Base-by-base conservation (phyloP, 345 rosid species). In the Adansonia digitata region DNA sequence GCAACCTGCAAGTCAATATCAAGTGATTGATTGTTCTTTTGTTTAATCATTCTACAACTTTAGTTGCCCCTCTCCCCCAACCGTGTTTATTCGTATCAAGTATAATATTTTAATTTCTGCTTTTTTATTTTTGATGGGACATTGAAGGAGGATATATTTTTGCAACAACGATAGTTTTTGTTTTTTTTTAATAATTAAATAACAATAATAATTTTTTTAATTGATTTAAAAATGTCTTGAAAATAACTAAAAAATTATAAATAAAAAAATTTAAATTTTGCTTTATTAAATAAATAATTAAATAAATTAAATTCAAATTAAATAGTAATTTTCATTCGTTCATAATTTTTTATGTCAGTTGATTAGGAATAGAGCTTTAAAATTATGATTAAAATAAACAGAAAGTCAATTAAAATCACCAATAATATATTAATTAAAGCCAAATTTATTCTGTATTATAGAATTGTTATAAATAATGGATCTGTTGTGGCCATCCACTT, bases 311-410 rank as follows among this genome's bases (percentile, higher is more conserved):
- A n/a, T n/a, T n/a, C n/a, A n/a, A n/a, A n/a, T n/a, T n/a, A n/a
- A n/a, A n/a, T n/a, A n/a, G n/a, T n/a, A n/a, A n/a, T n/a, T n/a
- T n/a, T n/a, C n/a, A n/a, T 3, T 34, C 29, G 15, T 29, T 68
- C 72, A 74, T 70, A 26, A 29, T 27, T 60, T 43, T n/a, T n/a
- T n/a, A 57, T 65, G 74, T 76, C 74, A 72, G 79, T 46, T 75
- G 79, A 66, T 57, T 71, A 37, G 78, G 61, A 75, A 77, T 80
- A 56, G 76, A 80, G 79, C 63, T 52, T 71, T 29, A 5, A 37
- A 52, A 52, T 20, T 62, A 69, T 49, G 42, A 18, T 45, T 11
- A 61, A 64, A 31, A 31, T 43, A 22, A 42, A 7, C 13, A 39
- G 52, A 37, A 37, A 46, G 2, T 68, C 12, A 7, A 64, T 42